phyloP scores from a whole-genome alignment of 805 yeast species.

The Candida ortonii region DNA sequence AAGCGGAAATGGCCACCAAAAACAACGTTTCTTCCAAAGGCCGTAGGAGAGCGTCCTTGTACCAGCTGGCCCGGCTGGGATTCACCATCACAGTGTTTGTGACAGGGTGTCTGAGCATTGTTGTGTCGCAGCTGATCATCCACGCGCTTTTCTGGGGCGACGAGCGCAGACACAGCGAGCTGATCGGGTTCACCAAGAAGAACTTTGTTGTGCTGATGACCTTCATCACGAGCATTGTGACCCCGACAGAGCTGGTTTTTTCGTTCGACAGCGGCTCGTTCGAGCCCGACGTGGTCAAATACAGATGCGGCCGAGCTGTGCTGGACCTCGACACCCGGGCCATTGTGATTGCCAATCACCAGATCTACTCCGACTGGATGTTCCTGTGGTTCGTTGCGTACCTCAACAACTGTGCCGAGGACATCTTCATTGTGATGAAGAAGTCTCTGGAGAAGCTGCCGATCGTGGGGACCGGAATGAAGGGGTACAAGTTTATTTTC shows the following conservation, averaged over 20 bases:
- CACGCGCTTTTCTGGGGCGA: constrained; percentile 30
- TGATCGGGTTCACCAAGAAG: constrained; percentile 53
- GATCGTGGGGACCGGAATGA: constrained; percentile 83
- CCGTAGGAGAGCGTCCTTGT: constrained; percentile 23
- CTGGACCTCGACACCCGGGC: constrained; percentile 29
- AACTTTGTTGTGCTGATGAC: constrained; percentile 56
- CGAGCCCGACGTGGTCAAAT: constrained; percentile 7
- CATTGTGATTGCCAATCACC: constrained; percentile 82
- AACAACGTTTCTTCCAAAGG: too few species aligned
- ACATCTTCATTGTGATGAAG: constrained; percentile 72
- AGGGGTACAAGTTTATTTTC: constrained; percentile 70
- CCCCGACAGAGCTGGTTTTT: constrained; percentile 52
- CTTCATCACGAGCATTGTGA: constrained; percentile 46
- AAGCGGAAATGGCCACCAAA: too few species aligned
- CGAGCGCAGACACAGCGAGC: constrained; percentile 36
- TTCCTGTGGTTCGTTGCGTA: constrained; percentile 84
- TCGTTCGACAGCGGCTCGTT: constrained; percentile 33
- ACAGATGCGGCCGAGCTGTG: constrained; percentile 8
- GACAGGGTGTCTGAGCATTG: constrained; percentile 43
- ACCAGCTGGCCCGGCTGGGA: constrained; percentile 25
- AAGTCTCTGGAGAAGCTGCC: constrained; percentile 71
- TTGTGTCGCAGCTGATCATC: constrained; percentile 45
- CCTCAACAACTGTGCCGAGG: constrained; percentile 61
- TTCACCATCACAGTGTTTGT: constrained; percentile 28
- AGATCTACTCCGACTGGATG: constrained; percentile 92